These are phyloP conservation scores for Parsonsia alboflavescens DNA, from an alignment of 257 asterid species.

Conservation along the genomic window DNA sequence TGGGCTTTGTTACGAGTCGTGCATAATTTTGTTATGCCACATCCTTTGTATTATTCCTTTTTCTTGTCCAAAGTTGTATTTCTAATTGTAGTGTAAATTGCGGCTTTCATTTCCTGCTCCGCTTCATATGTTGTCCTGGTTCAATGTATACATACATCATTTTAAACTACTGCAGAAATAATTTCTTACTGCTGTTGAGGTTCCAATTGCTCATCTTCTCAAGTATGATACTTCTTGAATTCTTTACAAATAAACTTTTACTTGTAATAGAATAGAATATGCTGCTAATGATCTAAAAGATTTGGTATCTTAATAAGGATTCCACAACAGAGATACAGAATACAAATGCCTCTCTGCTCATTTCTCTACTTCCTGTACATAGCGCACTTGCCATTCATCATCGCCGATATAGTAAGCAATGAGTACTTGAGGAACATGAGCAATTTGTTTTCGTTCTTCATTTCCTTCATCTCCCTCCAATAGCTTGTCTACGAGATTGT, in stretches of 20 bases:
- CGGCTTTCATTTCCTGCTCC: background rate
- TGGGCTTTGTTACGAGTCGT: background rate
- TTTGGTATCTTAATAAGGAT: too few relatives aligned
- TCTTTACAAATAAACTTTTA: too few relatives aligned
- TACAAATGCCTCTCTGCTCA: background rate
- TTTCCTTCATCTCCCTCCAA: background rate
- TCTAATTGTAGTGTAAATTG: constrained; percentile 12
- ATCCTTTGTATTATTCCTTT: constrained; percentile 7
- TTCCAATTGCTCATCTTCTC: background rate
- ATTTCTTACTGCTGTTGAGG: constrained; percentile 3
- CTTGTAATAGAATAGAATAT: too few relatives aligned
- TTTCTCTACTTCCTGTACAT: background rate
- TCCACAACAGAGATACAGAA: too few relatives aligned
- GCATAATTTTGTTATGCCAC: background rate
- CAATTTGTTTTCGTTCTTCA: background rate
- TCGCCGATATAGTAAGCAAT: background rate
- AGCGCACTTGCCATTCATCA: background rate
- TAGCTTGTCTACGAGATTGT: background rate
- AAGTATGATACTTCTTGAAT: background rate
- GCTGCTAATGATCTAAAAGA: too few relatives aligned
- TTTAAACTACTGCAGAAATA: background rate
- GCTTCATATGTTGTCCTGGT: background rate
- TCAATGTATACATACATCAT: background rate
- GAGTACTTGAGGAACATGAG: background rate
- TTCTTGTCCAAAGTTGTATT: constrained; percentile 8